These are phyloP conservation scores for Colletotrichum nymphaeae DNA, from an alignment of 2,329 filamentous ascomycete genomes.

Conservation along the genomic window DNA sequence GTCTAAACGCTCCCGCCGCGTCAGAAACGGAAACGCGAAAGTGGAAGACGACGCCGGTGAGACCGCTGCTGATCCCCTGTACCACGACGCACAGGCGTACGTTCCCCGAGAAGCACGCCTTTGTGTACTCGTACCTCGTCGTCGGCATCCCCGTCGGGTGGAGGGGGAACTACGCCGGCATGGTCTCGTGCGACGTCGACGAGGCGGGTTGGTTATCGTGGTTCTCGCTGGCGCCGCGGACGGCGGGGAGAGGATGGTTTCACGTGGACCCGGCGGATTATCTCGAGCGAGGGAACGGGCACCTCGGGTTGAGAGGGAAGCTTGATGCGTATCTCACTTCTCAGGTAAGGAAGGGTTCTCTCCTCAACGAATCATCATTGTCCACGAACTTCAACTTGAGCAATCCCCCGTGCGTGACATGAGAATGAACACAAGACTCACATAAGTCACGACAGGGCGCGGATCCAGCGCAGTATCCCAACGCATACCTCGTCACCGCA, in stretches of 20 bases:
- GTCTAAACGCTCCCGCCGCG: neutral
- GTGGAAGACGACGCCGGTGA: conserved; percentile 42
- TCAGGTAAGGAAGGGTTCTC: conserved; percentile 56
- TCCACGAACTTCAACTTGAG: too few species aligned
- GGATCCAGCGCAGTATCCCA: conserved; percentile 69
- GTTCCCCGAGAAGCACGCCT: conserved; percentile 76
- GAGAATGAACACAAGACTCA: conserved; percentile 29
- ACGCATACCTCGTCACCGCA: conserved; percentile 78
- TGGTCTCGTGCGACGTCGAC: conserved; percentile 61
- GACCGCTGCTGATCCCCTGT: conserved; percentile 71
- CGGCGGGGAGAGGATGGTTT: conserved; percentile 60
- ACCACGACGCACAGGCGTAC: conserved; percentile 73
- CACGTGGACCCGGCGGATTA: conserved; percentile 70
- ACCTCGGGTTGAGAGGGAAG: conserved; percentile 71
- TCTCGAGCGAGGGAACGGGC: conserved; percentile 63
- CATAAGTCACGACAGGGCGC: conserved; percentile 56
- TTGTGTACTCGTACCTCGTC: conserved; percentile 77
- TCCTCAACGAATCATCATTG: too few species aligned
- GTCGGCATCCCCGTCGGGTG: conserved; percentile 76
- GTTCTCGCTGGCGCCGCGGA: conserved; percentile 43
- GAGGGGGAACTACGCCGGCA: conserved; percentile 63
- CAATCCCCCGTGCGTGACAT: too few species aligned
- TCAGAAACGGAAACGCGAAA: neutral
- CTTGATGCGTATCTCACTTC: conserved; percentile 68
- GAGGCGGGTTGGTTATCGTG: conserved; percentile 40